A percentile compares a stretch with the other conserved stretches of the same genome.
Evolutionary conservation across 768 basidiomycete species (phyloP).

Genomic region (Termitomyces sp.): DNA sequence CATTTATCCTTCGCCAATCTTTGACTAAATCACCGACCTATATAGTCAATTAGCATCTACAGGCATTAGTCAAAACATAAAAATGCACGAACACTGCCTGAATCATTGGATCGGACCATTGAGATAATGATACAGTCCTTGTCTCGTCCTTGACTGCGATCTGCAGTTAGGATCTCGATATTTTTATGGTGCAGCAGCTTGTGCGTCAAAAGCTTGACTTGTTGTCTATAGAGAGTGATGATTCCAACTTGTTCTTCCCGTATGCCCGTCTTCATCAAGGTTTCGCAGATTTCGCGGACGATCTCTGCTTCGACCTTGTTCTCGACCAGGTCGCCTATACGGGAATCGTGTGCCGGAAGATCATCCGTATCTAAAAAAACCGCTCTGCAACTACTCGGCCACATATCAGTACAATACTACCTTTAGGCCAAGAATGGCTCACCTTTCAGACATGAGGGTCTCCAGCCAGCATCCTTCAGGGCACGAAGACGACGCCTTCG

Average conservation of each 20-base stretch:
- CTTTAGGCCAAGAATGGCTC: constrained; percentile 13
- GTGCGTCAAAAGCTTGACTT: constrained; percentile 82
- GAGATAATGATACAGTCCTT: constrained; percentile 94
- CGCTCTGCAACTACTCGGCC: constrained; percentile 60
- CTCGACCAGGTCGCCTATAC: constrained; percentile 84
- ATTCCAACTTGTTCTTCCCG: constrained; percentile 71
- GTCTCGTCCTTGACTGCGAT: constrained; percentile 91
- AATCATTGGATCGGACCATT: constrained; percentile 84
- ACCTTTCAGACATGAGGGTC: constrained; percentile 60
- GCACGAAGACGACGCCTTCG: constrained; percentile 21
- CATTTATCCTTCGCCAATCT: constrained; percentile 96
- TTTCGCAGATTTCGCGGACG: constrained; percentile 61
- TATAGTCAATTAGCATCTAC: not conserved
- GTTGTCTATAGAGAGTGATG: constrained; percentile 91
- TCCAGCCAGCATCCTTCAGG: constrained; percentile 64
- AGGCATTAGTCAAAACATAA: not conserved
- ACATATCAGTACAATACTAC: not conserved
- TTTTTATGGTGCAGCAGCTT: constrained; percentile 48
- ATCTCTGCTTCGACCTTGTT: constrained; percentile 77
- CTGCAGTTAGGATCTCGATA: constrained; percentile 87
- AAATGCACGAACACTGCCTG: constrained; percentile 53
- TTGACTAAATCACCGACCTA: constrained; percentile 90
- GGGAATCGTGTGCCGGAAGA: constrained; percentile 73
- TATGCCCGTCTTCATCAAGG: constrained; percentile 62
- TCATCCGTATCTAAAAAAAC: constrained; percentile 93